These are phyloP conservation scores for Penicillium riverlandense DNA, from an alignment of 495 filamentous ascomycete species.

Conservation along the genomic window DNA sequence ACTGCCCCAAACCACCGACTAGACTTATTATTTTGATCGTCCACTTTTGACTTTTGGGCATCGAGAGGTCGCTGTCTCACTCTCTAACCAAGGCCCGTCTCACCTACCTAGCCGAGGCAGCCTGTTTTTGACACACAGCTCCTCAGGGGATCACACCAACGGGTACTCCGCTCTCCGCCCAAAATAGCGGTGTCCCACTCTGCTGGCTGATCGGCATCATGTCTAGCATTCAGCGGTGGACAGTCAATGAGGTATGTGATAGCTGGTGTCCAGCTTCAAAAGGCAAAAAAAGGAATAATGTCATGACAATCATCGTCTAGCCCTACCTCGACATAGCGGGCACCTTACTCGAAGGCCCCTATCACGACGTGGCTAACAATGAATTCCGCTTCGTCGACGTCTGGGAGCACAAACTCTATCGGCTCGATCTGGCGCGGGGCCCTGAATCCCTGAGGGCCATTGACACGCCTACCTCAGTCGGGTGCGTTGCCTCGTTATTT, in stretches of 20 bases:
- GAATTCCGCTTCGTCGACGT: slow-evolving; percentile 88
- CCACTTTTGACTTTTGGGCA: no score
- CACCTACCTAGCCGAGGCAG: no score
- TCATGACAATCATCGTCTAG: slow-evolving; percentile 28
- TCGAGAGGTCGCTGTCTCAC: no score
- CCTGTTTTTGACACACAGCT: not conserved
- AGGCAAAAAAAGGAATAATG: not conserved
- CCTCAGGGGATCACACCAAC: slow-evolving; percentile 3
- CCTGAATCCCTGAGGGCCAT: slow-evolving; percentile 56
- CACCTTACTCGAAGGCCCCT: slow-evolving; percentile 76
- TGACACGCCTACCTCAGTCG: slow-evolving; percentile 58
- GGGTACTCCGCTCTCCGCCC: slow-evolving; percentile 1
- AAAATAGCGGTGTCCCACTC: slow-evolving; percentile 13
- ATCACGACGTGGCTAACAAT: slow-evolving; percentile 60
- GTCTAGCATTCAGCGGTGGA: slow-evolving; percentile 33
- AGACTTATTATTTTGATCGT: no score
- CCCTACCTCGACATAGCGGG: slow-evolving; percentile 72
- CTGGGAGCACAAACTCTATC: slow-evolving; percentile 68
- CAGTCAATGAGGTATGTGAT: slow-evolving; percentile 35
- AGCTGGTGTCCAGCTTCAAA: no score
- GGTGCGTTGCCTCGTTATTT: slow-evolving; percentile 27
- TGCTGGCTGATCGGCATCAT: slow-evolving; percentile 18
- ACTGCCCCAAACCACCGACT: no score
- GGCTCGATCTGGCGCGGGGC: slow-evolving; percentile 59
- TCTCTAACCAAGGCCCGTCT: no score